Evolutionary conservation across 768 basidiomycete genomes (phyloP), one percentile per base, ranked within the genome.

Genomic region (Xerocomus spinulosus): DNA sequence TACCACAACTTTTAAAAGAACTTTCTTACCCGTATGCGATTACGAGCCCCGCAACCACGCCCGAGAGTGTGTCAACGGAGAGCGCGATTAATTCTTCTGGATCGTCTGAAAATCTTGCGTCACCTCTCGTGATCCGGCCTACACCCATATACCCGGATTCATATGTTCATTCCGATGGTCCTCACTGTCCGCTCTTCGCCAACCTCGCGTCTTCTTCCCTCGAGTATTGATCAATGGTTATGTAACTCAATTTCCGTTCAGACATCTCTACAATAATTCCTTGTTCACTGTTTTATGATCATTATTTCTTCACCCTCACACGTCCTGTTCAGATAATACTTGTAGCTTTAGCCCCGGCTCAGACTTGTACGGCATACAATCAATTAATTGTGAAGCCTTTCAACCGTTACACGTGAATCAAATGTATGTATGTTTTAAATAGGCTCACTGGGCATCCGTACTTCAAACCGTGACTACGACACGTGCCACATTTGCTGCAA

Each of bases 91-190:
- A 38, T 24, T 39, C 53, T 28, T 17, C 41, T 5, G 32, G 36
- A 28, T 33, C 54, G n/a, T 39, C 44, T 15, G 51, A 55, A 30
- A 25, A 48, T 25, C 37, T 47, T 30, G 42, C 50, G 35, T 46
- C 56, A 20, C 61, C 63, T 29, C 40, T 49, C 33, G 32, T 69
- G 21, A 46, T 68, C 49, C 63, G 47, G 45, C 67, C 65, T 9
- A 67, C 50, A 18, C 60, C 65, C 7, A 18, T 59, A 33, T 69
- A 67, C 41, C 66, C 65, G 0, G 34, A 44, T 21, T 54, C 64
- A 18, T 66, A 62, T 39, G 13, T 47, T 37, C 56, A 63, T n/a
- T 30, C 53, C 29, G 49, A 53, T 14, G 52, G 58, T n/a, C n/a
- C n/a, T n/a, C n/a, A n/a, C n/a, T n/a, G n/a, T n/a, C n/a, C 26